Evolutionary conservation across 2,329 filamentous ascomycete species (phyloP).

Genomic region (Mycogone perniciosa): DNA sequence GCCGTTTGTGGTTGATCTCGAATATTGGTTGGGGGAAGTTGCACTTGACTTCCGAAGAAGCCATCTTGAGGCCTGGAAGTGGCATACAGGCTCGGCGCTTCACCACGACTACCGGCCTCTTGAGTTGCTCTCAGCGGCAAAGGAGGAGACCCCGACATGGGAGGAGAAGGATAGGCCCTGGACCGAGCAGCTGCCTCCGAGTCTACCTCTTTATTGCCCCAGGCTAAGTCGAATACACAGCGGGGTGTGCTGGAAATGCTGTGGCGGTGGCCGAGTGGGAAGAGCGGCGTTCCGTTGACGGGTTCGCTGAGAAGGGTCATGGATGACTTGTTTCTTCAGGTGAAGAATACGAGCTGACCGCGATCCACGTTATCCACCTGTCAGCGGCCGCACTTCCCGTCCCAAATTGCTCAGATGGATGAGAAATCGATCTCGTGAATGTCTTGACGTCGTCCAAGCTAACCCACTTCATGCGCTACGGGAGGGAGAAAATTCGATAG

Average conservation of each 20-base stretch:
- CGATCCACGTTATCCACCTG: neutral
- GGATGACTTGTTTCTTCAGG: conserved; percentile 25
- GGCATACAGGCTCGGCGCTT: conserved; percentile 37
- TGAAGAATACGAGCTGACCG: neutral
- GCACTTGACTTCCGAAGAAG: conserved; percentile 37
- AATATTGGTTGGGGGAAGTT: conserved; percentile 19
- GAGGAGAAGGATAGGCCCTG: conserved; percentile 63
- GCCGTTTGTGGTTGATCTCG: conserved; percentile 21
- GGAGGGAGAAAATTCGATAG: neutral
- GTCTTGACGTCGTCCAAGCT: neutral
- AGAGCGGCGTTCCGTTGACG: conserved; percentile 36
- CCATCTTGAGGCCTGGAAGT: conserved; percentile 41
- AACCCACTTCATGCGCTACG: neutral
- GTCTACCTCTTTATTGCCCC: conserved; percentile 45
- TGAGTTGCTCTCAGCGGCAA: conserved; percentile 52
- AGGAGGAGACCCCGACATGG: conserved; percentile 65
- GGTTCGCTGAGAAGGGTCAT: conserved; percentile 49
- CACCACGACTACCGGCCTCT: conserved; percentile 51
- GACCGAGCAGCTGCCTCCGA: conserved; percentile 48
- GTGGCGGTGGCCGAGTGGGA: conserved; percentile 53
- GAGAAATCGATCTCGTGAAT: neutral
- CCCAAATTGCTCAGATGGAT: neutral
- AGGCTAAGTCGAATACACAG: conserved; percentile 41
- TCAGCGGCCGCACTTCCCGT: neutral
- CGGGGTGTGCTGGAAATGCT: conserved; percentile 48